Evolutionary conservation across 192 early-diverging fungal species (phyloP).

Genomic region (Kappamyces sp.): DNA sequence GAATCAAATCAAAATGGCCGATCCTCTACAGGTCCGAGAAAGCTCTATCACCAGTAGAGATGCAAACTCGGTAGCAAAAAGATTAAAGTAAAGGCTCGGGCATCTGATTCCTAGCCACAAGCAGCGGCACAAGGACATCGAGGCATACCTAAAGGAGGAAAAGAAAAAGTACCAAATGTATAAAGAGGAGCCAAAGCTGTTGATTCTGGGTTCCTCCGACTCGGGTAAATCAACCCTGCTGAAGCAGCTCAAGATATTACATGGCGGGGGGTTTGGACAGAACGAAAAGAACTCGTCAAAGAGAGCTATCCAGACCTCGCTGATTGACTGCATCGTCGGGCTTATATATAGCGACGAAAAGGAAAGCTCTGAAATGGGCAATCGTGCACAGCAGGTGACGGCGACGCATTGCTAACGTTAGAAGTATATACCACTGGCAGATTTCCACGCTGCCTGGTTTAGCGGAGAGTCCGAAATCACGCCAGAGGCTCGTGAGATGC

Average conservation of each 20-base stretch:
- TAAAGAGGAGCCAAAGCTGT: slow-evolving; percentile 28
- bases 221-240: slow-evolving; percentile 44
- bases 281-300: slow-evolving; percentile 21
- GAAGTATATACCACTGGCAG: too few relatives aligned
- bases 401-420: too few relatives aligned
- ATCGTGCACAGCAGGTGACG: too few relatives aligned
- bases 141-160: slow-evolving; percentile 11
- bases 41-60: too few relatives aligned
- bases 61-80: too few relatives aligned
- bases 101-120: too few relatives aligned
- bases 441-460: too few relatives aligned
- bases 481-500: too few relatives aligned
- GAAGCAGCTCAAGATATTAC: slow-evolving; percentile 45
- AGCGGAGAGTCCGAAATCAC: too few relatives aligned
- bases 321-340: slow-evolving; percentile 28
- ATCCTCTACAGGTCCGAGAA: too few relatives aligned
- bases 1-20: too few relatives aligned
- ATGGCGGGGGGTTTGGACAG: slow-evolving; percentile 34
- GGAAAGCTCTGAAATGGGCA: not conserved
- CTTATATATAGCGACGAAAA: not conserved
- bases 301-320: slow-evolving; percentile 22
- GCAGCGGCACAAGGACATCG: not conserved
- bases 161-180: not conserved
- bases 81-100: too few relatives aligned
- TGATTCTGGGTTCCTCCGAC: slow-evolving; percentile 42